These are phyloP conservation scores for Bipolaris cookei DNA, from an alignment of 2,329 filamentous ascomycete species.

Conservation along the genomic window DNA sequence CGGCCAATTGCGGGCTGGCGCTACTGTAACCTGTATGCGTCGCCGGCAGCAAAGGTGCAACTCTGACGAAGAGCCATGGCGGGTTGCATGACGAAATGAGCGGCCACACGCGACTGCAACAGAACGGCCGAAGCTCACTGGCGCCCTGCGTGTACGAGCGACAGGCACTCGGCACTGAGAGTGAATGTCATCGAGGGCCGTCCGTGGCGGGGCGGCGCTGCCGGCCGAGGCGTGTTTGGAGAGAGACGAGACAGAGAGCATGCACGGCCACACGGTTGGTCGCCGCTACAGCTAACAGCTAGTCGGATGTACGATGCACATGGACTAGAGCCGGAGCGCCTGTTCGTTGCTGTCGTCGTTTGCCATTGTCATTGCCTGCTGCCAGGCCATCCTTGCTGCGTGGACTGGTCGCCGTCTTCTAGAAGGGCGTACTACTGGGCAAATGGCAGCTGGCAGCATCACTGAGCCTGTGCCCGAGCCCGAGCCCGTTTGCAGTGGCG, in stretches of 20 bases:
- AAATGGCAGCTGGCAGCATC: conserved; percentile 5
- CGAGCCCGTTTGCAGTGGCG: conserved; percentile 5
- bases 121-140: background rate
- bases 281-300: background rate
- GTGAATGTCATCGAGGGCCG: too few species aligned
- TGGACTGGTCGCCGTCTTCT: conserved; percentile 2
- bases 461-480: background rate
- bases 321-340: conserved; percentile 6
- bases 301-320: background rate
- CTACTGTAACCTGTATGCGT: conserved; percentile 33
- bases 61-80: conserved; percentile 25
- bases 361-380: too few species aligned
- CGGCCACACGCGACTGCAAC: background rate
- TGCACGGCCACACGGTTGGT: conserved; percentile 18
- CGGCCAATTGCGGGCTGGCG: conserved; percentile 31
- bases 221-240: conserved; percentile 12
- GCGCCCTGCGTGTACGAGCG: background rate
- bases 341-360: too few species aligned
- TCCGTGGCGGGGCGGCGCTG: background rate
- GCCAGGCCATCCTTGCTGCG: conserved; percentile 6
- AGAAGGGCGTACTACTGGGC: conserved; percentile 6
- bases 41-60: conserved; percentile 32
- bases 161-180: background rate
- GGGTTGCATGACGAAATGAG: conserved; percentile 4
- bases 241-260: background rate